A percentile compares a stretch with the other conserved stretches of the same genome.
Evolutionary conservation across 2,329 filamentous ascomycete species (phyloP).

Genomic region (Aspergillus tanneri): DNA sequence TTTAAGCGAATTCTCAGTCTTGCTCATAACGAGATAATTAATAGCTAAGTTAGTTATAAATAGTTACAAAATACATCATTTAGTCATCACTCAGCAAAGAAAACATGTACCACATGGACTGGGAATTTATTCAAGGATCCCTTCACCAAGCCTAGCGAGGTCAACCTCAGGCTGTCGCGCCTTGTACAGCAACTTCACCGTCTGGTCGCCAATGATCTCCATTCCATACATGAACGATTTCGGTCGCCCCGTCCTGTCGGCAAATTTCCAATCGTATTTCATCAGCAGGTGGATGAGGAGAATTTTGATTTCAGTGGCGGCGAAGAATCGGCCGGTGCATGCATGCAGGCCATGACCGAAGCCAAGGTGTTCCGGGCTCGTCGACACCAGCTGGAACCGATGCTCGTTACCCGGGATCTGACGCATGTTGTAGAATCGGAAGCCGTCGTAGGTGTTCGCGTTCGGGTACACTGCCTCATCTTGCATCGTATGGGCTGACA

Average conservation of each 20-base stretch:
- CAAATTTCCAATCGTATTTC: slow-evolving; percentile 54
- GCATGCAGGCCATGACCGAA: slow-evolving; percentile 41
- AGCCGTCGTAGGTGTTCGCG: slow-evolving; percentile 34
- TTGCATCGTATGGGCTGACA: slow-evolving; percentile 28
- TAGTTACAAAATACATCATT: no score
- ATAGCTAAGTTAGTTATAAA: no score
- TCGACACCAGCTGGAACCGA: slow-evolving; percentile 31
- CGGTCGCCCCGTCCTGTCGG: slow-evolving; percentile 38
- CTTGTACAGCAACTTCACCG: slow-evolving; percentile 28
- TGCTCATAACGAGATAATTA: no score
- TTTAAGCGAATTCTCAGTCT: no score
- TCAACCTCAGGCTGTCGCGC: slow-evolving; percentile 28
- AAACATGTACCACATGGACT: no score
- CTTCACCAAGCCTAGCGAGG: slow-evolving; percentile 21
- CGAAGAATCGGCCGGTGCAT: slow-evolving; percentile 58
- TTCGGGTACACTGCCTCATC: slow-evolving; percentile 31
- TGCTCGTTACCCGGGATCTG: slow-evolving; percentile 32
- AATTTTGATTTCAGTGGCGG: slow-evolving; percentile 57
- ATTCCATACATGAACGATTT: slow-evolving; percentile 47
- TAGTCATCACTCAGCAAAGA: no score
- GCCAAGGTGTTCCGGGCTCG: slow-evolving; percentile 28
- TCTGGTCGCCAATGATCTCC: slow-evolving; percentile 40
- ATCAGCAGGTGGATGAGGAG: slow-evolving; percentile 52
- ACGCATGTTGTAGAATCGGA: slow-evolving; percentile 35
- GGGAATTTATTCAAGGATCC: no score